phyloP scores from a whole-genome alignment of 805 yeast genomes.

The Candida oleophila region DNA sequence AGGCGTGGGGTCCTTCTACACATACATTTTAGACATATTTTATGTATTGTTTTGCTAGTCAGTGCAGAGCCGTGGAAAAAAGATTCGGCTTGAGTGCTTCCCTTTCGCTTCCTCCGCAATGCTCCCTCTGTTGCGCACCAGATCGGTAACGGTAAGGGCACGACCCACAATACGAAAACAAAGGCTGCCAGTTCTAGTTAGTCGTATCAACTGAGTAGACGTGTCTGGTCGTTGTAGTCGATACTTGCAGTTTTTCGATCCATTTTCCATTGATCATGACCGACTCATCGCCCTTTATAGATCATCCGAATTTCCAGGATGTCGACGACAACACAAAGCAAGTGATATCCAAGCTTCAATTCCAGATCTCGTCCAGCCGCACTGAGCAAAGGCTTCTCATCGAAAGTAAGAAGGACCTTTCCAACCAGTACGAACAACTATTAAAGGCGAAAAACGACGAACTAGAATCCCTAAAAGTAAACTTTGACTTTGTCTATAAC shows the following conservation, averaged over 20 bases:
- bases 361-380: conserved; percentile 27
- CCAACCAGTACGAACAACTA: conserved; percentile 25
- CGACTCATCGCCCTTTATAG: conserved; percentile 26
- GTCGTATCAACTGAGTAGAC: too few relatives aligned
- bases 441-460: conserved; percentile 32
- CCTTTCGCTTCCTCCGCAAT: too few relatives aligned
- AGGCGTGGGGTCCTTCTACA: conserved; percentile 13
- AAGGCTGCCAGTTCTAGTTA: too few relatives aligned
- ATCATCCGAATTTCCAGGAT: conserved; percentile 15
- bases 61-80: not conserved
- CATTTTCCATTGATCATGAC: not conserved
- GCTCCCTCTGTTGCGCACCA: too few relatives aligned
- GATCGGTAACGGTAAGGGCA: not conserved
- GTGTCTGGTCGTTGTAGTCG: not conserved
- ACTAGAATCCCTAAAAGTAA: conserved; percentile 29
- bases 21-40: conserved; percentile 50
- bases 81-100: too few relatives aligned
- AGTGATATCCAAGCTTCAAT: conserved; percentile 27
- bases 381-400: conserved; percentile 34
- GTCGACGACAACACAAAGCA: conserved; percentile 17
- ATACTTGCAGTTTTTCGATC: not conserved
- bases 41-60: not conserved
- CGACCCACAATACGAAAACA: not conserved
- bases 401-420: conserved; percentile 23
- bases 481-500: conserved; percentile 34